A percentile compares a stretch with the other conserved stretches of the same genome.
Conservation (phyloP, 139 green algal genomes). For the Chloropicon primus region DNA sequence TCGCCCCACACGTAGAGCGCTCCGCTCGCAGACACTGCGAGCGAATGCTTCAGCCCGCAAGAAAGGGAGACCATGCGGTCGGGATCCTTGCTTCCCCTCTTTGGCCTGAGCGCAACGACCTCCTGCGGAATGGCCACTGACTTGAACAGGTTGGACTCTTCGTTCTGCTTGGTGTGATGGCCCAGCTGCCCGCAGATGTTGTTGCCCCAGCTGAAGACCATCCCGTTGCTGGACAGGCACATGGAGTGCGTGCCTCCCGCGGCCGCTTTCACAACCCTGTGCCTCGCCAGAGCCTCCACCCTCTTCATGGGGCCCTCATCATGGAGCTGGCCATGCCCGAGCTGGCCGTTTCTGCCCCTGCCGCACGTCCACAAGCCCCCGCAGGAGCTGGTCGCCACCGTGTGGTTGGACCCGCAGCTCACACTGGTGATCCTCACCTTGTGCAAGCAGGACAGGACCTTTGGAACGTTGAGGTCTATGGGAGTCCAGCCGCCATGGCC, state of each 20-base stretch:
- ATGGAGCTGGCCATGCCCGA: slow-evolving; percentile 38
- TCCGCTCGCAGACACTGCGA: slow-evolving; percentile 8
- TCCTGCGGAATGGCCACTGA: slow-evolving; percentile 31
- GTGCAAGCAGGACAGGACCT: slow-evolving; percentile 9
- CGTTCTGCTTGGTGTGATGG: not conserved
- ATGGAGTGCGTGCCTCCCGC: slow-evolving; percentile 53
- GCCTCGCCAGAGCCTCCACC: slow-evolving; percentile 20
- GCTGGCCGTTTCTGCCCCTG: slow-evolving; percentile 42
- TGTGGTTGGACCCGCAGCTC: slow-evolving; percentile 47
- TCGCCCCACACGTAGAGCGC: slow-evolving; percentile 32
- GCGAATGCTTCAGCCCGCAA: slow-evolving; percentile 1
- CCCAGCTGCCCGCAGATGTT: not conserved
- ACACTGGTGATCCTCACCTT: slow-evolving; percentile 6
- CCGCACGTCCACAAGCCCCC: slow-evolving; percentile 62
- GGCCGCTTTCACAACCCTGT: slow-evolving; percentile 42
- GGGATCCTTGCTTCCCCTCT: not conserved
- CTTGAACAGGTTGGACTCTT: slow-evolving; percentile 12
- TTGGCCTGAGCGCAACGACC: slow-evolving; percentile 40
- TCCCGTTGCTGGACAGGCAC: slow-evolving; percentile 53
- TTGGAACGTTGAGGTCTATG: slow-evolving; percentile 35
- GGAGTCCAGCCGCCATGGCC: slow-evolving; percentile 45
- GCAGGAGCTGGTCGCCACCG: slow-evolving; percentile 50
- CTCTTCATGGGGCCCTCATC: slow-evolving; percentile 29
- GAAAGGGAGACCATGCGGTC: not conserved
- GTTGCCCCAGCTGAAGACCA: slow-evolving; percentile 52